phyloP scores from a whole-genome alignment of 352 stramenopile genomes.

The Phytophthora sp. region DNA sequence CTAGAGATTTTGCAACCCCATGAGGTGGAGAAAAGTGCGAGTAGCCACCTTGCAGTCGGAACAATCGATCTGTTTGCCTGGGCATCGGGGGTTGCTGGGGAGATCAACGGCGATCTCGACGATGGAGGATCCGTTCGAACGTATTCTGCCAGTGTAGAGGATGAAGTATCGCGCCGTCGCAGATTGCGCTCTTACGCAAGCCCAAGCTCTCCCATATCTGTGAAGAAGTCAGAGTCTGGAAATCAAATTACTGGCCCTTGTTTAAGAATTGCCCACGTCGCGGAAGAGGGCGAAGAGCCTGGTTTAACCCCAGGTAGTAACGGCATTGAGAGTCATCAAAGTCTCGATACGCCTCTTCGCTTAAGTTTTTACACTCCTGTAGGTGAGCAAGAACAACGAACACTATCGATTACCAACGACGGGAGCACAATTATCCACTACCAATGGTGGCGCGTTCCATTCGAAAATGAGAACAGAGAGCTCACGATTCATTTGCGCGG shows the following conservation, averaged over 20 bases:
- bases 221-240: neutral
- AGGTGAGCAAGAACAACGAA: conserved; percentile 44
- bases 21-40: conserved; percentile 58
- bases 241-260: conserved; percentile 24
- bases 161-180: conserved; percentile 8
- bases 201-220: conserved; percentile 2
- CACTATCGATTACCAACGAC: conserved; percentile 51
- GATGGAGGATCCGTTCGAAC: conserved; percentile 2
- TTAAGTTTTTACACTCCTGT: conserved; percentile 58
- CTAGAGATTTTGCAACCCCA: conserved; percentile 69
- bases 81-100: conserved; percentile 36
- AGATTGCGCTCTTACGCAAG: conserved; percentile 23
- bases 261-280: conserved; percentile 20
- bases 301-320: neutral
- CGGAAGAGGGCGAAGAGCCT: conserved; percentile 13
- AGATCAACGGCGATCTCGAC: neutral
- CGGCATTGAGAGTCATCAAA: neutral
- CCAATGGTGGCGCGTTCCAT: conserved; percentile 53
- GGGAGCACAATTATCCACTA: conserved; percentile 65
- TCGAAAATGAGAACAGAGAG: conserved; percentile 26
- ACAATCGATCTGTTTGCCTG: conserved; percentile 78
- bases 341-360: conserved; percentile 15
- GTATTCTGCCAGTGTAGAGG: conserved; percentile 10
- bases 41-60: conserved; percentile 55
- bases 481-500: conserved; percentile 38